Evolutionary conservation across 164 flowering plant genomes (phyloP).

Genomic region (Vitis riparia): DNA sequence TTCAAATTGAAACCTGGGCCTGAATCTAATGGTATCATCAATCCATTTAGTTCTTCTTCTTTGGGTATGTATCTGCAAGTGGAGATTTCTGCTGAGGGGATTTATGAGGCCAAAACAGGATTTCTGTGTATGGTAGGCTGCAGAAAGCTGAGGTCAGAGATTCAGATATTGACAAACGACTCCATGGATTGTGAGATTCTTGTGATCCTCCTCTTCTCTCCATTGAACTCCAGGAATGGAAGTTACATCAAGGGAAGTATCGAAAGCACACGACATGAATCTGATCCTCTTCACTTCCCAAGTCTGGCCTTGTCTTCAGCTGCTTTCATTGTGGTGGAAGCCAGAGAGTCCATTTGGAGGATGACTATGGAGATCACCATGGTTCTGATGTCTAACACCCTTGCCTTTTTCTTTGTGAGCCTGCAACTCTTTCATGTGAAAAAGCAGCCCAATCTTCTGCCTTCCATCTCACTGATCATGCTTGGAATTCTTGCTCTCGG

Average conservation of each 20-base stretch:
- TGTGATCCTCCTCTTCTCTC: constrained; percentile 49
- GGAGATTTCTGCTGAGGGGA: constrained; percentile 69
- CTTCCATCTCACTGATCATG: constrained; percentile 60
- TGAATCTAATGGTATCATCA: constrained; percentile 1
- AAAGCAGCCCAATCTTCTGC: constrained; percentile 45
- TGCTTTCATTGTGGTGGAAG: constrained; percentile 13
- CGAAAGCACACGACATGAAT: constrained; percentile 40
- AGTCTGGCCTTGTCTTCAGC: constrained; percentile 30
- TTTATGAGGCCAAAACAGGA: constrained; percentile 58
- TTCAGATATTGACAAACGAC: constrained; percentile 7
- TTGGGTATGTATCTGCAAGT: not conserved
- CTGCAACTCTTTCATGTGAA: constrained; percentile 54
- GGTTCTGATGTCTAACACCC: constrained; percentile 58
- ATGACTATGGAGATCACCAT: constrained; percentile 62
- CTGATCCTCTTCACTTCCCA: constrained; percentile 56
- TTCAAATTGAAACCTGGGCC: constrained; percentile 5
- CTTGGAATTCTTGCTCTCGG: constrained; percentile 57
- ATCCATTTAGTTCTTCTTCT: constrained; percentile 13
- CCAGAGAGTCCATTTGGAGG: constrained; percentile 36
- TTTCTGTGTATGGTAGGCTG: constrained; percentile 74
- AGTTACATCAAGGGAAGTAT: constrained; percentile 50
- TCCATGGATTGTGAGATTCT: constrained; percentile 59
- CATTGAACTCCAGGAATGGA: constrained; percentile 24
- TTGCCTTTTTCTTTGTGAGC: constrained; percentile 48
- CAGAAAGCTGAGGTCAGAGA: constrained; percentile 19